These are phyloP conservation scores for Lactarius pseudohatsudake DNA, from an alignment of 768 basidiomycete species.

Conservation along the genomic window DNA sequence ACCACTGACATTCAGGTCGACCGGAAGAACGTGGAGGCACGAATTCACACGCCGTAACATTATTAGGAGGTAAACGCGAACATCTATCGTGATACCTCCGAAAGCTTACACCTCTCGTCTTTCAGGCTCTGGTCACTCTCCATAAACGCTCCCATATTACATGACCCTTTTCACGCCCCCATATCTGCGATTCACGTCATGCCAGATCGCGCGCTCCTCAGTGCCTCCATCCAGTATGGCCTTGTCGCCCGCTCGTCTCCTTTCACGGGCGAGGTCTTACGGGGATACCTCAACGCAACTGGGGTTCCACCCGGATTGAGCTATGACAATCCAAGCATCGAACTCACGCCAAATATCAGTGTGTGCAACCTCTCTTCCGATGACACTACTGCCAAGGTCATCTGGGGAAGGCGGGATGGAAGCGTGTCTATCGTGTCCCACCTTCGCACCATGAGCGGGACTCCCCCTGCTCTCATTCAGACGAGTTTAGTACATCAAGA, in stretches of 20 bases:
- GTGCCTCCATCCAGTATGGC: constrained; percentile 65
- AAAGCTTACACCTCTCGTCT: constrained; percentile 14
- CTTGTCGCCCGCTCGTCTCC: constrained; percentile 73
- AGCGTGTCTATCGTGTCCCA: constrained; percentile 63
- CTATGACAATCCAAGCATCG: constrained; percentile 71
- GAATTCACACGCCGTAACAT: constrained; percentile 64
- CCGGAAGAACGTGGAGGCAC: constrained; percentile 62
- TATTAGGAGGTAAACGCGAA: constrained; percentile 58
- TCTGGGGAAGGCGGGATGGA: constrained; percentile 75
- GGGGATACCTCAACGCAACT: constrained; percentile 67
- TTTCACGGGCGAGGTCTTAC: constrained; percentile 63
- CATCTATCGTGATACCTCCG: constrained; percentile 15
- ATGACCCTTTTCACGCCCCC: constrained; percentile 59
- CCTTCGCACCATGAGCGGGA: constrained; percentile 55
- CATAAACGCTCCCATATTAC: constrained; percentile 56
- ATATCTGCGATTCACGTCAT: constrained; percentile 63
- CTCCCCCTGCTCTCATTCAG: constrained; percentile 45
- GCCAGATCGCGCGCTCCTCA: constrained; percentile 53
- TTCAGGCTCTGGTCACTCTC: constrained; percentile 70
- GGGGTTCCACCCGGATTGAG: constrained; percentile 58
- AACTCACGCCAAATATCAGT: constrained; percentile 69
- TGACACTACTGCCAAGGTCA: constrained; percentile 62
- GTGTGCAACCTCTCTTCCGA: constrained; percentile 57
- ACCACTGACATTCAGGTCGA: constrained; percentile 54
- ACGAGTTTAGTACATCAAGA: constrained; percentile 55